A percentile compares a stretch with the other conserved stretches of the same genome.
Evolutionary conservation across 306 rosid genomes (phyloP).

Genomic region (Fragaria vesca): DNA sequence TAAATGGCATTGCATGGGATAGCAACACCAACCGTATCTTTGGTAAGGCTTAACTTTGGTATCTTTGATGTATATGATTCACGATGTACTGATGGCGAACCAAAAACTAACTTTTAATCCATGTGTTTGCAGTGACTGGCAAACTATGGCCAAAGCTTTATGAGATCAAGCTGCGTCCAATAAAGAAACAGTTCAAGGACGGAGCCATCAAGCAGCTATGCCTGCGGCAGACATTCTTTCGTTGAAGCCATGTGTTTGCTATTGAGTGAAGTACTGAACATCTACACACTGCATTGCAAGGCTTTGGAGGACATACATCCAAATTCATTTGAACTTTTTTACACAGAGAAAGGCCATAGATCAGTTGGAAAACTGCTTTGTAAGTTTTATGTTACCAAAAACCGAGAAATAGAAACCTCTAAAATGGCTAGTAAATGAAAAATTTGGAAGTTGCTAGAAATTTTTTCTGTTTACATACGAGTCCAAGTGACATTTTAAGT

Average conservation of each 20-base stretch:
- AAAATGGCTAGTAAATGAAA: neutral
- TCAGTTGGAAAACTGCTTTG: neutral
- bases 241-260: conserved; percentile 25
- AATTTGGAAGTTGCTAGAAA: neutral
- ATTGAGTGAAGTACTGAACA: neutral
- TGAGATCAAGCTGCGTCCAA: conserved; percentile 59
- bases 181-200: conserved; percentile 31
- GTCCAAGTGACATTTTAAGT: neutral
- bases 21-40: conserved; percentile 47
- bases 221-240: conserved; percentile 43
- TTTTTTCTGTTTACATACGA: neutral
- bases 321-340: neutral
- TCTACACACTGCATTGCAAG: neutral
- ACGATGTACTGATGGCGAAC: neutral
- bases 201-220: conserved; percentile 52
- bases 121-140: conserved; percentile 72
- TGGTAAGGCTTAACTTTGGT: conserved; percentile 44
- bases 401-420: neutral
- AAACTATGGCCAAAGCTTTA: conserved; percentile 86
- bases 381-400: neutral
- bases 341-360: neutral
- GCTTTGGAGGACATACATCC: neutral
- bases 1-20: conserved; percentile 99
- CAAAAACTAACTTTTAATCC: neutral
- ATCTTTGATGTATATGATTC: no score